These are phyloP conservation scores for Suillus weaverae DNA, from an alignment of 768 basidiomycete species.

Conservation along the genomic window DNA sequence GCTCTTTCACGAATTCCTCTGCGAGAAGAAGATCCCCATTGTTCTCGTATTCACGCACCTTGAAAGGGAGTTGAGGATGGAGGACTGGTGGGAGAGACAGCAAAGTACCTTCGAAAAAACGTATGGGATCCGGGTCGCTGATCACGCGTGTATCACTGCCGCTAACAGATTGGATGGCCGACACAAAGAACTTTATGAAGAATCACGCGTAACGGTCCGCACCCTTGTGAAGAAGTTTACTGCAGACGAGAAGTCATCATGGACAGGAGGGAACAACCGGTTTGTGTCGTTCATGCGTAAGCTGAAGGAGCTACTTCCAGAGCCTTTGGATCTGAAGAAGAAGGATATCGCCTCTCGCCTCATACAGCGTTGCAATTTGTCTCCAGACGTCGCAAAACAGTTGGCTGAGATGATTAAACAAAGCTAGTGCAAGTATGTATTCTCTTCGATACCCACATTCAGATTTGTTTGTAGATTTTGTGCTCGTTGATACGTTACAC, in stretches of 20 bases:
- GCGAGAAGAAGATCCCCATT: conserved; percentile 40
- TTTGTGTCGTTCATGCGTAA: conserved; percentile 15
- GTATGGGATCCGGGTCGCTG: conserved; percentile 30
- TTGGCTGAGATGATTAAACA: conserved; percentile 25
- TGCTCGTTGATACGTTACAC: not conserved
- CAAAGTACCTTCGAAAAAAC: conserved; percentile 17
- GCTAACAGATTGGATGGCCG: conserved; percentile 25
- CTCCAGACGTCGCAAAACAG: conserved; percentile 25
- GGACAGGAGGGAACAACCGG: conserved; percentile 19
- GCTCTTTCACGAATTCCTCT: conserved; percentile 41
- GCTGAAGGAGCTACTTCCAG: conserved; percentile 19
- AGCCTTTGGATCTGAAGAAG: conserved; percentile 11
- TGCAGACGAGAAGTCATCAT: not conserved
- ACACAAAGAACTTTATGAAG: conserved; percentile 34
- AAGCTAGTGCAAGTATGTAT: conserved; percentile 4
- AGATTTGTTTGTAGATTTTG: not conserved
- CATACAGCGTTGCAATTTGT: conserved; percentile 26
- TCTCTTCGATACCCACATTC: not conserved
- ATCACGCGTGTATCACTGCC: conserved; percentile 43
- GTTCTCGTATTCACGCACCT: conserved; percentile 41
- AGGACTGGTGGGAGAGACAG: conserved; percentile 37
- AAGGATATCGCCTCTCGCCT: conserved; percentile 21
- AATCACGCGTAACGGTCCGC: conserved; percentile 31
- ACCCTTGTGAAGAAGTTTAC: conserved; percentile 19
- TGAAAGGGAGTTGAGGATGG: conserved; percentile 36